Base-by-base conservation (phyloP, 1,284 basidiomycete species). In the Vanrija sp. region DNA sequence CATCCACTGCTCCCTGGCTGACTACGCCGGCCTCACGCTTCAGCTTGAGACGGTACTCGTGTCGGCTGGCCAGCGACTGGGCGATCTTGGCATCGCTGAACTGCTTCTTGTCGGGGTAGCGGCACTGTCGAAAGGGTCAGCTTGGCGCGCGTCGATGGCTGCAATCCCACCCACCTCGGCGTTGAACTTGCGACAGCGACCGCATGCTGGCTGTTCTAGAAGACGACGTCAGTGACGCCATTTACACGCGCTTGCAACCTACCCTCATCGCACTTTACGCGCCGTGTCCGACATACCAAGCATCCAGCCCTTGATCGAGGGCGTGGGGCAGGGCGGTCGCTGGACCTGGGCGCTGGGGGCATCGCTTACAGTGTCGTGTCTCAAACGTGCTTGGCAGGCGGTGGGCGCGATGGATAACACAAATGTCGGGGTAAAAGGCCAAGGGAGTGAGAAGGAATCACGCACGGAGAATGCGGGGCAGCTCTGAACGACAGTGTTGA, bases 201-300 rank as follows among this genome's bases (percentile, higher is more conserved):
- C 54, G 43, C 67, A 69, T 39, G 62, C 57, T 3, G 67, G 67
- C 29, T 62, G 54, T 1, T 29, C 66, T 66, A 26, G 19, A n/a
- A 19, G 21, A 6, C 28, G 28, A 6, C 18, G 39, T 51, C 38
- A 46, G 19, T 5, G 23, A 16, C 14, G 23, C 7, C 19, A 14
- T n/a, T 7, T 14, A 3, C 34, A 43, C 16, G 23, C 40, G 38
- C 19, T 9, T 18, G 7, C 10, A 5, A 58, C 59, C 49, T 46
- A 64, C 66, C 61, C 26, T 57, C 49, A 55, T 68, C 67, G 44
- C 67, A 68, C 40, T 63, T 65, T 19, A 68, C 47, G 25, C 67
- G 45, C 29, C 67, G 52, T 23, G 57, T 46, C 19, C 67, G 54
- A 47, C 67, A 68, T 4, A 68, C 61, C 43, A 66, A 44, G 54